A percentile compares a stretch with the other conserved stretches of the same genome.
phyloP scores from a whole-genome alignment of 2,329 filamentous ascomycete genomes.

The Fusarium temperatum region DNA sequence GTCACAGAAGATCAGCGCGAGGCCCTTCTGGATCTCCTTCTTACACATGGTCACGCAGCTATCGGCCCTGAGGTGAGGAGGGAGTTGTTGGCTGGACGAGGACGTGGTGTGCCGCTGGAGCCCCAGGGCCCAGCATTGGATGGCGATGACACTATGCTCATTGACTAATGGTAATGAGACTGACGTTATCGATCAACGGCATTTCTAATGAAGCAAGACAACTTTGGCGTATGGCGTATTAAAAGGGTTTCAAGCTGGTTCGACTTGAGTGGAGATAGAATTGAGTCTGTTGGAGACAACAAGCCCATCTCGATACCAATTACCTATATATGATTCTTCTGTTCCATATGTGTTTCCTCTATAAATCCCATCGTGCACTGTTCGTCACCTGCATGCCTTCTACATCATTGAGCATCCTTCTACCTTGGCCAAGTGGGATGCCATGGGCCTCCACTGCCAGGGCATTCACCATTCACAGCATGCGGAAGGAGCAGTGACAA shows the following conservation, averaged over 20 bases:
- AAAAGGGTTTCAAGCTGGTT: slow-evolving; percentile 35
- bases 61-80: slow-evolving; percentile 92
- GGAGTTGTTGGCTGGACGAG: slow-evolving; percentile 87
- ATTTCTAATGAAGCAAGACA: slow-evolving; percentile 39
- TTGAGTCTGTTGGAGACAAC: slow-evolving; percentile 25
- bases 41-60: slow-evolving; percentile 83
- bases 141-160: slow-evolving; percentile 92
- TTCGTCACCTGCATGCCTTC: not conserved
- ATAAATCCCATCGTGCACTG: not conserved
- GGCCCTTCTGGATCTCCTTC: slow-evolving; percentile 84
- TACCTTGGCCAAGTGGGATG: not conserved
- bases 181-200: slow-evolving; percentile 1
- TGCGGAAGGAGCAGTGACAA: not conserved
- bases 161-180: slow-evolving; percentile 56
- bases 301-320: slow-evolving; percentile 40
- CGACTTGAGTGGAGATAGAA: slow-evolving; percentile 39
- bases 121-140: slow-evolving; percentile 64
- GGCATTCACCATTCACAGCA: not conserved
- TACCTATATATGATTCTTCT: slow-evolving; percentile 22
- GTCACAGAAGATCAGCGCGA: slow-evolving; percentile 96
- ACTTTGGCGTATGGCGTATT: slow-evolving; percentile 41
- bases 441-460: not conserved
- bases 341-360: not conserved
- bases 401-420: not conserved
- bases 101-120: slow-evolving; percentile 76